Percentiles rank a stretch among this genome's conserved stretches.
Evolutionary conservation across 148 eudicot genomes (phyloP).

Genomic region (Diospyros kaki): DNA sequence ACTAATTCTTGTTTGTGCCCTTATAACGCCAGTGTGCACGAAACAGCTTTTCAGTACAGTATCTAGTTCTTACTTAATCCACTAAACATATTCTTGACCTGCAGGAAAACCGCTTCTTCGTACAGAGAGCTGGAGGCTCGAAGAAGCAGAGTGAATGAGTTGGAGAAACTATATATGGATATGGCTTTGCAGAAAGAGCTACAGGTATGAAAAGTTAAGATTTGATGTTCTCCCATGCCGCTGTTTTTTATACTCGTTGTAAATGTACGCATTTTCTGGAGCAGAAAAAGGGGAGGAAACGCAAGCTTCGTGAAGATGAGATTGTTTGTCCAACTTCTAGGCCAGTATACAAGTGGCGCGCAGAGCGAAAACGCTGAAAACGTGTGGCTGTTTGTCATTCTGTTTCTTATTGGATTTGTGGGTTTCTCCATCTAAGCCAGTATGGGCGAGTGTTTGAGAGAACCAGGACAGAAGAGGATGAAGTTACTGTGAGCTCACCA

Average conservation of each 20-base stretch:
- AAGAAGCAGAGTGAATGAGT: slow-evolving; percentile 52
- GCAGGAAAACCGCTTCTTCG: slow-evolving; percentile 65
- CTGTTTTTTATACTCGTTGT: not conserved
- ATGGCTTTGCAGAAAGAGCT: slow-evolving; percentile 87
- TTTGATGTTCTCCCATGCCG: not conserved
- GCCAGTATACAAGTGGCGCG: slow-evolving; percentile 56
- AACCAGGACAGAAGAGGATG: too few relatives aligned
- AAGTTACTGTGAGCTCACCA: too few relatives aligned
- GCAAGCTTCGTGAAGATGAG: slow-evolving; percentile 84
- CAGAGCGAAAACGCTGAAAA: slow-evolving; percentile 42
- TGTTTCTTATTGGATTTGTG: not conserved
- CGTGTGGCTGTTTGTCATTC: not conserved
- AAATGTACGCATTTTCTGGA: not conserved
- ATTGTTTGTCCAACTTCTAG: slow-evolving; percentile 49
- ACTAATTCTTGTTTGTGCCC: too few relatives aligned
- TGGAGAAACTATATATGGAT: slow-evolving; percentile 63
- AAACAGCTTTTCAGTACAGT: not conserved
- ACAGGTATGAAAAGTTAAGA: slow-evolving; percentile 43
- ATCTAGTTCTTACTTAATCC: not conserved
- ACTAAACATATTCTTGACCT: not conserved
- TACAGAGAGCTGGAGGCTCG: slow-evolving; percentile 73
- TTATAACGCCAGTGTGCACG: too few relatives aligned
- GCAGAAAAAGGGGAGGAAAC: slow-evolving; percentile 88
- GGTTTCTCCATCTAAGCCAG: too few relatives aligned
- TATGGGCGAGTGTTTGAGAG: too few relatives aligned